phyloP scores from a whole-genome alignment of 2,329 filamentous ascomycete genomes.

The Purpureocillium takamizusanense region DNA sequence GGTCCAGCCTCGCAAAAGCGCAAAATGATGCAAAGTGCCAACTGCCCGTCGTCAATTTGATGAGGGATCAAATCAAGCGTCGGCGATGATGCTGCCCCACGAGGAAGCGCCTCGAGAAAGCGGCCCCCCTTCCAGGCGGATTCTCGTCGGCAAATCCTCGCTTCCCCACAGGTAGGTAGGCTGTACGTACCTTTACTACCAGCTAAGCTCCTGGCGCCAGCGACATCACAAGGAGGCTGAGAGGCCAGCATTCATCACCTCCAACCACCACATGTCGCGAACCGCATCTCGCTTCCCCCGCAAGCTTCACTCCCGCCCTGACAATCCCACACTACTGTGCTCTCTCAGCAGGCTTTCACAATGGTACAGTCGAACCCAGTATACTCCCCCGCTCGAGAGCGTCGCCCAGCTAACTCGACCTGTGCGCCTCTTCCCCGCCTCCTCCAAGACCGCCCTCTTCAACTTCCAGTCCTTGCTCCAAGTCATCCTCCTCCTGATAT shows the following conservation, averaged over 20 bases:
- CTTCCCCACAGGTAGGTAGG: slow-evolving; percentile 17
- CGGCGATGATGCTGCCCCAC: too few species aligned
- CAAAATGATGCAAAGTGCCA: too few species aligned
- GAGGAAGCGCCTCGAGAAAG: too few species aligned
- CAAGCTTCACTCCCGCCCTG: too few species aligned
- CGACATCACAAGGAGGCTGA: slow-evolving; percentile 5
- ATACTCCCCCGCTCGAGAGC: background rate
- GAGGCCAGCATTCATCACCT: slow-evolving; percentile 4
- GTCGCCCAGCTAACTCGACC: background rate
- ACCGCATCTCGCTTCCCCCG: too few species aligned
- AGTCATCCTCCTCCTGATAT: slow-evolving; percentile 89
- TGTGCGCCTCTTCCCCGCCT: background rate
- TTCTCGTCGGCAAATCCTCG: slow-evolving; percentile 27
- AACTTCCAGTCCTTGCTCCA: slow-evolving; percentile 97
- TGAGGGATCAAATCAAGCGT: too few species aligned
- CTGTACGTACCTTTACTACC: slow-evolving; percentile 15
- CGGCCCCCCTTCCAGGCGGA: too few species aligned
- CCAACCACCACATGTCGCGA: too few species aligned
- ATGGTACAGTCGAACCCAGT: too few species aligned
- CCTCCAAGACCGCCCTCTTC: slow-evolving; percentile 81
- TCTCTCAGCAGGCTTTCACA: slow-evolving; percentile 4
- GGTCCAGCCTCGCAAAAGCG: too few species aligned
- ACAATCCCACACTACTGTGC: too few species aligned
- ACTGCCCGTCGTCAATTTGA: too few species aligned
- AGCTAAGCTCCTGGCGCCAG: slow-evolving; percentile 7